Evolutionary conservation across 371 early-diverging fungal genomes (phyloP).

Genomic region (Rhizopus stolonifer): DNA sequence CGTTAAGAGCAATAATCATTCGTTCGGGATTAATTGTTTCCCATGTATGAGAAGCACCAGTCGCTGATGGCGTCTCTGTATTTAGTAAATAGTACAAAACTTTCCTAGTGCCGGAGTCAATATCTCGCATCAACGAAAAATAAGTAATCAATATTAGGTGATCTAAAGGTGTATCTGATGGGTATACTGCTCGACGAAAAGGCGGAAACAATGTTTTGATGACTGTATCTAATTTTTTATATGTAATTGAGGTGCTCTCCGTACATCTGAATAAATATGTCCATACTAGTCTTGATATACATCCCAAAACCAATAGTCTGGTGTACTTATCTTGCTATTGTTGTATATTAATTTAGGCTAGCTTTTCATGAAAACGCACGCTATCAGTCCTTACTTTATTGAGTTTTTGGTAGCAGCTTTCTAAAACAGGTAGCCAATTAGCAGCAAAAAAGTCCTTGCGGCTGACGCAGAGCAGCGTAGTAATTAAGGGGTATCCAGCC

Average conservation of each 20-base stretch:
- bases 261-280: slow-evolving; percentile 88
- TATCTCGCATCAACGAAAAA: slow-evolving; percentile 75
- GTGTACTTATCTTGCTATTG: slow-evolving; percentile 67
- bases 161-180: slow-evolving; percentile 72
- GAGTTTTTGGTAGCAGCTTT: slow-evolving; percentile 75
- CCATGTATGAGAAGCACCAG: slow-evolving; percentile 43
- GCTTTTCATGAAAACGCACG: background rate
- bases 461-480: slow-evolving; percentile 88
- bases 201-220: slow-evolving; percentile 72
- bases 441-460: slow-evolving; percentile 83
- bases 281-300: slow-evolving; percentile 87
- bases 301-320: slow-evolving; percentile 72
- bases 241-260: slow-evolving; percentile 61
- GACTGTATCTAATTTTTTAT: slow-evolving; percentile 65
- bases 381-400: slow-evolving; percentile 57
- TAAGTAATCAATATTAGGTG: slow-evolving; percentile 81
- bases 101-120: slow-evolving; percentile 79
- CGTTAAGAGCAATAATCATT: slow-evolving; percentile 71
- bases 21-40: slow-evolving; percentile 72
- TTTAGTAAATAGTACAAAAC: slow-evolving; percentile 70
- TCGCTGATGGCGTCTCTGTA: slow-evolving; percentile 42
- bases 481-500: slow-evolving; percentile 83
- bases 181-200: slow-evolving; percentile 65
- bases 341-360: background rate
- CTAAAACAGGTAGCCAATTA: slow-evolving; percentile 76